phyloP scores from a whole-genome alignment of 495 filamentous ascomycete species.

The Lasiosphaeria miniovina region DNA sequence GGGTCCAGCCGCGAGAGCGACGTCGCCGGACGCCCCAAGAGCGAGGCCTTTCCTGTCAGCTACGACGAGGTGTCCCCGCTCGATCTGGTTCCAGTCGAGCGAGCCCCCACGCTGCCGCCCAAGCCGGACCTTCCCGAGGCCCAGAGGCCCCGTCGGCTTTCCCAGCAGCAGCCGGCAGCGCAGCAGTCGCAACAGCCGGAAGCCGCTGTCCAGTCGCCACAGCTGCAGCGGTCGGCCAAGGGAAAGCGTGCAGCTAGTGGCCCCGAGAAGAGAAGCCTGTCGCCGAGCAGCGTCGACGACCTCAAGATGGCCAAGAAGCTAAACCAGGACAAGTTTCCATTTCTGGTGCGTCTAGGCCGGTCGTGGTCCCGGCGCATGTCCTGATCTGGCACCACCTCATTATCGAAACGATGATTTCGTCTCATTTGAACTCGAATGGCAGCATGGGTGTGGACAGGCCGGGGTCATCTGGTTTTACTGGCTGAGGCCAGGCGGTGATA shows the following conservation, averaged over 20 bases:
- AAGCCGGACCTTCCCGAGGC: background rate
- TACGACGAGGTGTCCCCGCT: background rate
- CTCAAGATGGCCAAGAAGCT: conserved; percentile 1
- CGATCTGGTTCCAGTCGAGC: background rate
- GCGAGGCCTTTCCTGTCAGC: background rate
- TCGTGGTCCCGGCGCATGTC: conserved; percentile 4
- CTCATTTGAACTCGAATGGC: no score
- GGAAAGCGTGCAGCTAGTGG: background rate
- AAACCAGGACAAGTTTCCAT: conserved; percentile 5
- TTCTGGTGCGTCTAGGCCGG: conserved; percentile 1
- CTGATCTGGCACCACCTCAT: background rate
- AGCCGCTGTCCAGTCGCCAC: background rate
- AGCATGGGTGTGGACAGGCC: no score
- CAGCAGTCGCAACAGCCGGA: background rate
- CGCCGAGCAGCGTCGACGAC: conserved; percentile 9
- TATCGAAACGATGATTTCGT: no score
- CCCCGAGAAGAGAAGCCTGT: conserved; percentile 9
- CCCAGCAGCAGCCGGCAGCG: background rate
- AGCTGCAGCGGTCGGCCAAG: background rate
- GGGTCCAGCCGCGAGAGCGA: background rate
- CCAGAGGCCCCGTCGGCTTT: background rate
- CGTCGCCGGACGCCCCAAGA: conserved; percentile 9
- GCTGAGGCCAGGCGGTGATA: no score
- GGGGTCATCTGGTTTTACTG: no score
- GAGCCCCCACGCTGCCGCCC: background rate